Percentiles rank a stretch among this genome's conserved stretches.
Evolutionary conservation across 106 monocot species (phyloP).

Genomic region (Cymbidium sinense): DNA sequence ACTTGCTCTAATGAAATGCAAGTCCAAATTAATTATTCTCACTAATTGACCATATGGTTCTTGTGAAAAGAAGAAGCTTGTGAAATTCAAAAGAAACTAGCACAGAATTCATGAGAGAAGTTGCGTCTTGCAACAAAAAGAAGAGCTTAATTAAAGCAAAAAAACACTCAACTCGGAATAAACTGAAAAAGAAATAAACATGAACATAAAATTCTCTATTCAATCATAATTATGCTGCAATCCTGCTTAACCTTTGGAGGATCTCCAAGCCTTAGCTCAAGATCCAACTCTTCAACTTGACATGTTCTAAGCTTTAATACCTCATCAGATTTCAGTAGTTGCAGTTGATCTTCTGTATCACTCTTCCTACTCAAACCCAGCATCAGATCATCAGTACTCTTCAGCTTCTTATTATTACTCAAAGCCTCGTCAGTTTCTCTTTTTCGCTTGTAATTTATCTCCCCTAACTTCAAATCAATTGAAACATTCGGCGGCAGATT

Average conservation of each 20-base stretch:
- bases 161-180: neutral
- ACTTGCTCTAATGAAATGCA: too few species aligned
- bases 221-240: neutral
- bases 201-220: neutral
- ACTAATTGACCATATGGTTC: too few species aligned
- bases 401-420: neutral
- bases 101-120: too few species aligned
- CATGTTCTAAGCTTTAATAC: neutral
- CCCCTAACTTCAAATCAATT: neutral
- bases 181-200: too few species aligned
- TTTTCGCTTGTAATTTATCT: neutral
- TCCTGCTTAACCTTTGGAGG: neutral
- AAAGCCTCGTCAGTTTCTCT: neutral
- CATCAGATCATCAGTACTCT: neutral
- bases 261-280: slow-evolving; percentile 23
- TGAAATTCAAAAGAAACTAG: too few species aligned
- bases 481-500: neutral
- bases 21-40: too few species aligned
- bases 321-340: neutral
- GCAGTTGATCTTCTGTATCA: neutral
- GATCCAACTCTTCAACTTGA: slow-evolving; percentile 17
- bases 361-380: neutral
- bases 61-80: too few species aligned
- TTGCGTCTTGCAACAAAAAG: neutral
- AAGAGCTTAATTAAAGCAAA: neutral